Evolutionary conservation across 1,284 basidiomycete genomes (phyloP).

Genomic region (Sporisorium sorghi): DNA sequence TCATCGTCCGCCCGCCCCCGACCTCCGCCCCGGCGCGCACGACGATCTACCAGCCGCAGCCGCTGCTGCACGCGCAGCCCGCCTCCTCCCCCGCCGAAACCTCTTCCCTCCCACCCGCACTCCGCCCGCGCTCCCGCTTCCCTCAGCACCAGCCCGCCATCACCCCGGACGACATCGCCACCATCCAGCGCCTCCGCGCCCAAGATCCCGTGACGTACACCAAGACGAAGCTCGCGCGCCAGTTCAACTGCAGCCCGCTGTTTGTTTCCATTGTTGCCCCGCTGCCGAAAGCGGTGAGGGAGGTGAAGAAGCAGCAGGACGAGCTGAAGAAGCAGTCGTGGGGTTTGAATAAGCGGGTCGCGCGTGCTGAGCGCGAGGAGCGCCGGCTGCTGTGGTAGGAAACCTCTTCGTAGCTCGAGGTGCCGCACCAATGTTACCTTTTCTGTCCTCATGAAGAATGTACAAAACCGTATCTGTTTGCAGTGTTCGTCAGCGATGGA

Average conservation of each 20-base stretch:
- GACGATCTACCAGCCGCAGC: conserved; percentile 42
- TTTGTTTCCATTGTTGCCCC: conserved; percentile 66
- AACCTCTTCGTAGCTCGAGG: too few species aligned
- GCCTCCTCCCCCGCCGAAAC: conserved; percentile 9
- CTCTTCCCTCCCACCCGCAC: conserved; percentile 41
- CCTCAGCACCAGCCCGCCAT: conserved; percentile 16
- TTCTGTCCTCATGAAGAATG: neutral
- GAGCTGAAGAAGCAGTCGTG: conserved; percentile 47
- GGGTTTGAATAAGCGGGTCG: conserved; percentile 64
- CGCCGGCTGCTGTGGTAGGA: conserved; percentile 53
- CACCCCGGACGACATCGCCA: conserved; percentile 53
- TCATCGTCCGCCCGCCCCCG: conserved; percentile 65
- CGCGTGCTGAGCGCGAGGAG: conserved; percentile 49
- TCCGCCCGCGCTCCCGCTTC: conserved; percentile 33
- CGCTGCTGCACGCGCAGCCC: conserved; percentile 41
- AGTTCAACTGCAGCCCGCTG: conserved; percentile 58
- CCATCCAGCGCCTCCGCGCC: conserved; percentile 57
- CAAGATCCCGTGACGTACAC: conserved; percentile 56
- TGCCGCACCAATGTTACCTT: too few species aligned
- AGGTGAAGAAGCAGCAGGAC: conserved; percentile 44
- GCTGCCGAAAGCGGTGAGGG: conserved; percentile 46
- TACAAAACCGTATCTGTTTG: neutral
- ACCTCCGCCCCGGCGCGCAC: conserved; percentile 33
- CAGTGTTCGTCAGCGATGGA: too few species aligned
- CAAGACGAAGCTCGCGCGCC: conserved; percentile 50